Percentiles rank a stretch among this genome's conserved stretches.
Evolutionary conservation across 371 early-diverging fungal genomes (phyloP).

Genomic region (Apophysomyces variabilis): DNA sequence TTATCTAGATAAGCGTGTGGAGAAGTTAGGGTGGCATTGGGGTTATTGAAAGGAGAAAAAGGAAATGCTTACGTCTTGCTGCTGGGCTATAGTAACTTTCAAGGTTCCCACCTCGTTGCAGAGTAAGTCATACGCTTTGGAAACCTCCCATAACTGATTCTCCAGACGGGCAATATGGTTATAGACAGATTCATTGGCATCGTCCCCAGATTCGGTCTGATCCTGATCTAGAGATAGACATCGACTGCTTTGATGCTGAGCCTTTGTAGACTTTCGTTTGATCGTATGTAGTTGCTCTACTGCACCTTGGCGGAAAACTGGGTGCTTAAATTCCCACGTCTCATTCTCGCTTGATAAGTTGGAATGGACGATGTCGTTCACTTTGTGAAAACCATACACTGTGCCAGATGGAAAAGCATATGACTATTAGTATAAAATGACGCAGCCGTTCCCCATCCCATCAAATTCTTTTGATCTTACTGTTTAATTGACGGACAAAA

Average conservation of each 20-base stretch:
- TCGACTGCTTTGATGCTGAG: slow-evolving; percentile 25
- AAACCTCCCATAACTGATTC: slow-evolving; percentile 18
- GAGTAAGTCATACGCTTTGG: slow-evolving; percentile 23
- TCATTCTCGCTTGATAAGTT: slow-evolving; percentile 61
- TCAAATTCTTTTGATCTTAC: slow-evolving; percentile 25
- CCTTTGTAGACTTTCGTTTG: slow-evolving; percentile 65
- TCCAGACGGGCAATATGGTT: slow-evolving; percentile 22
- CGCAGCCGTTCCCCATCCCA: neutral
- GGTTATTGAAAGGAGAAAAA: neutral
- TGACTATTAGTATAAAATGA: no score
- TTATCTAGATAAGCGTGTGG: neutral
- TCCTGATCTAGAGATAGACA: slow-evolving; percentile 5
- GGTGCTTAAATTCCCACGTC: slow-evolving; percentile 76
- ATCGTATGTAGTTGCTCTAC: slow-evolving; percentile 61
- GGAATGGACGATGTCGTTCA: slow-evolving; percentile 69
- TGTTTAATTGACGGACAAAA: slow-evolving; percentile 89
- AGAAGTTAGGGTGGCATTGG: neutral
- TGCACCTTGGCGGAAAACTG: slow-evolving; percentile 65
- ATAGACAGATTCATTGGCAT: slow-evolving; percentile 12
- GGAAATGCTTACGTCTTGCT: slow-evolving; percentile 20
- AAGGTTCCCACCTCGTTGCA: slow-evolving; percentile 14
- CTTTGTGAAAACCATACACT: slow-evolving; percentile 66
- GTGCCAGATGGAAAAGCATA: neutral
- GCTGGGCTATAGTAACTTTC: slow-evolving; percentile 12
- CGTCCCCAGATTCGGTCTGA: neutral